phyloP scores from a whole-genome alignment of 2,329 filamentous ascomycete species.

The Diplodia sapinea region DNA sequence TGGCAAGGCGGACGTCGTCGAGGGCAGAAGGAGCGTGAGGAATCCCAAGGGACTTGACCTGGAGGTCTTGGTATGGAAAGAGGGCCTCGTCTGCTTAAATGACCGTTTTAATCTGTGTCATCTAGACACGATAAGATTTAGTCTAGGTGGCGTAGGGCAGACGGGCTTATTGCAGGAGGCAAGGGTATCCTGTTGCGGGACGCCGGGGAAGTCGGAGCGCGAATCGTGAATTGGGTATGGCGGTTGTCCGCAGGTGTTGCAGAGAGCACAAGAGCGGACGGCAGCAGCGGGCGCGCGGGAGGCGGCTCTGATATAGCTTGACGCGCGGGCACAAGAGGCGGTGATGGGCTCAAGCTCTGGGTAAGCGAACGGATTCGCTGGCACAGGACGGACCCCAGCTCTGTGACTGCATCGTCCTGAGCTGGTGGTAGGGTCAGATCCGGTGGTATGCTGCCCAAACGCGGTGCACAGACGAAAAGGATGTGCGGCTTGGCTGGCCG shows the following conservation, averaged over 20 bases:
- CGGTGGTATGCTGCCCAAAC: constrained; percentile 32
- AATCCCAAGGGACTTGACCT: constrained; percentile 27
- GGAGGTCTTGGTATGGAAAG: constrained; percentile 14
- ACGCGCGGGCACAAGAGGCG: constrained; percentile 26
- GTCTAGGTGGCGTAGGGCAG: constrained; percentile 31
- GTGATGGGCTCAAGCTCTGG: constrained; percentile 24
- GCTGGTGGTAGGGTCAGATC: constrained; percentile 31
- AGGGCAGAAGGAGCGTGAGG: constrained; percentile 22
- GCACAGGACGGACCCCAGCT: constrained; percentile 30
- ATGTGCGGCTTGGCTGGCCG: constrained; percentile 30
- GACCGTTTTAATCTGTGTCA: constrained; percentile 30
- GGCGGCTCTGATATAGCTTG: constrained; percentile 30
- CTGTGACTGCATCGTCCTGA: constrained; percentile 28
- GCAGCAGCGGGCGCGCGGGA: constrained; percentile 30
- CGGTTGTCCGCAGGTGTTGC: constrained; percentile 25
- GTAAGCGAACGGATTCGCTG: constrained; percentile 32
- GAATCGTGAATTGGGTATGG: constrained; percentile 28
- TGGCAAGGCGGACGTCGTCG: neutral
- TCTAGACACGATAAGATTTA: constrained; percentile 33
- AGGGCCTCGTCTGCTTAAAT: constrained; percentile 30
- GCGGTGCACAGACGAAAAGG: constrained; percentile 27
- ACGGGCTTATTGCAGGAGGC: constrained; percentile 31
- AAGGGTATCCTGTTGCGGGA: constrained; percentile 28
- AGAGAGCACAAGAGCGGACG: constrained; percentile 28
- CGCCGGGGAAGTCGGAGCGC: constrained; percentile 31